Base-by-base conservation (phyloP, 75 land plant species). In the Sequoia sempervirens region DNA sequence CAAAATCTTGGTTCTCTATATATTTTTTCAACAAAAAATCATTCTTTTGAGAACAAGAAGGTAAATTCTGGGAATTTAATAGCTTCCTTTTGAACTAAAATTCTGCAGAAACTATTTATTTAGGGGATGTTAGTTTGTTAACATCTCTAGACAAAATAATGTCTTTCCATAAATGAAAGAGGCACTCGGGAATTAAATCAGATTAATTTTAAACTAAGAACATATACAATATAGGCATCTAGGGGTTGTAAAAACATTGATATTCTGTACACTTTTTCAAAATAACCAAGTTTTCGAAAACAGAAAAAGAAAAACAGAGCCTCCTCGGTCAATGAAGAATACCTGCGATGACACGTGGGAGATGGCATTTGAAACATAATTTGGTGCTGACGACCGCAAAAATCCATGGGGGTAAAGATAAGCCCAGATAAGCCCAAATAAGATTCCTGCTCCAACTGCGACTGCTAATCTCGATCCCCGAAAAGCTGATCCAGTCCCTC, bases 371-470 rank as follows among this genome's bases (percentile, higher is more conserved):
- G 73, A 70, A 80, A 47, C 85, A 40, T 40, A 53, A 81, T 37
- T 38, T 28, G 53, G 70, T 18, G 72, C 30, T 68, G 86, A 45
- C 26, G 89, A 72, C 12, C 2, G 70, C 32, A 94, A 83, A 80
- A 95, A 81, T 13, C 95, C 98, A 50, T 93, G 88, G 37, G 98
- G 98, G 50, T 81, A 90, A 2, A 95, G 80, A 76, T 84, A 92
- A 58, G 98, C 98, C 87, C 89, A 93, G 79, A 95, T 75, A 83
- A 86, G 85, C 13, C 97, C 98, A 17, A 90, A n/a, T 28, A 90
- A 56, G 45, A 96, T 83, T 72, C 98, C 98, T 66, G 91, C 82
- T 15, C 72, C 88, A 40, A 96, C 87, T 20, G 98, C 98, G 1
- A 84, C 79, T 36, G 87, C 87, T 61, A 95, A 86, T 69, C 89